These are phyloP conservation scores for Teunomyces panamensis DNA, from an alignment of 805 yeast genomes.

Conservation along the genomic window DNA sequence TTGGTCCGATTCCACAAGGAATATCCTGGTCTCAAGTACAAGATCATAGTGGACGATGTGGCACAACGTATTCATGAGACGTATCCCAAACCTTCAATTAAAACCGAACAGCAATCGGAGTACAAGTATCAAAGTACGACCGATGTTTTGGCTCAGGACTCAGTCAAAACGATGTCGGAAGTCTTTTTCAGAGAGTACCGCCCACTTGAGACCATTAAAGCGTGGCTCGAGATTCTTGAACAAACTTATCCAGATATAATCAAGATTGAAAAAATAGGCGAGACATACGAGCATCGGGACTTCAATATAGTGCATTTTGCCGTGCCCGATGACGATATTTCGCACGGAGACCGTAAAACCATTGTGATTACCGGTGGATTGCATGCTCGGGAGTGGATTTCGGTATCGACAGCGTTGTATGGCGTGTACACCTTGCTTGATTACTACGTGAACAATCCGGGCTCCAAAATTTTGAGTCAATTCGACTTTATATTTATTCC, in stretches of 20 bases:
- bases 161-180: slow-evolving; percentile 29
- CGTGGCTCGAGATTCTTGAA: slow-evolving; percentile 65
- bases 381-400: slow-evolving; percentile 90
- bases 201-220: slow-evolving; percentile 62
- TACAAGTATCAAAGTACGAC: slow-evolving; percentile 6
- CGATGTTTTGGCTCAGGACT: slow-evolving; percentile 8
- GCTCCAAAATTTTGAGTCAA: slow-evolving; percentile 46
- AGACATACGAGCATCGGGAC: slow-evolving; percentile 71
- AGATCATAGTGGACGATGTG: slow-evolving; percentile 54
- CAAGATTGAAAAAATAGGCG: slow-evolving; percentile 66
- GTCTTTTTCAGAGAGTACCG: slow-evolving; percentile 70
- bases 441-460: slow-evolving; percentile 28
- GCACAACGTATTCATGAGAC: slow-evolving; percentile 57
- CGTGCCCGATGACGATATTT: slow-evolving; percentile 37
- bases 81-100: slow-evolving; percentile 32
- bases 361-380: slow-evolving; percentile 79
- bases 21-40: slow-evolving; percentile 24
- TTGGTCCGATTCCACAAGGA: slow-evolving; percentile 20
- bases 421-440: slow-evolving; percentile 38
- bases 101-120: no score
- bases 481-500: slow-evolving; percentile 79
- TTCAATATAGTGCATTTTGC: slow-evolving; percentile 65
- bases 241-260: slow-evolving; percentile 64
- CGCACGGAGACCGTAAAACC: slow-evolving; percentile 47
- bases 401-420: slow-evolving; percentile 67